Evolutionary conservation across 345 rosid genomes (phyloP), one percentile per base, ranked within the genome.

Genomic region (Hibiscus mutabilis): DNA sequence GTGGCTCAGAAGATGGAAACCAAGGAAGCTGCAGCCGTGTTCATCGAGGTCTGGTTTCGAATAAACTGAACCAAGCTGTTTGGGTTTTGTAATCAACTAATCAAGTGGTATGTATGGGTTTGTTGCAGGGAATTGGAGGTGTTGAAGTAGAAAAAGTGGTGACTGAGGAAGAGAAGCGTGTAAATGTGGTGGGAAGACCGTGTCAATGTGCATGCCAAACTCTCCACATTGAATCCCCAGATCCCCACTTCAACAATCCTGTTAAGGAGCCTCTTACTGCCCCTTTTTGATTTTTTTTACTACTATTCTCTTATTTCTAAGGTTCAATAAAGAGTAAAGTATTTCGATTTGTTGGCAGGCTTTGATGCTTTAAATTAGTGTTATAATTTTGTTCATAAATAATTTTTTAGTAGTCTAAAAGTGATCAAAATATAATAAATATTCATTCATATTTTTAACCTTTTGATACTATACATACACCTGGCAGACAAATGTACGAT

Each of bases 1-100:
- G 73, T 18, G 42, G 73, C 29, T 47, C 74, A 71, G 40, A 60
- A 60, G 57, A n/a, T 11, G 66, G 74, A 71, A 12, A 5, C 37
- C 27, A 71, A 33, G 12, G 66, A 70, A 71, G 58, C 55, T 24
- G 25, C 66, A 7, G 24, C 66, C 53, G 60, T 27, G 8, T 44
- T 71, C 65, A 16, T 44, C 16, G 16, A 59, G 74, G 74, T 60
- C 12, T 27, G 70, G 21, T 46, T 19, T 21, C 15, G 35, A 62
- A 10, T 12, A 37, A 24, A 29, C 35, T 24, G 6, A 22, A 37
- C 40, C 40, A 35, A 35, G 40, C 6, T 35, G 40, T 35, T 35
- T 35, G 7, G 40, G 1, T 35, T 35, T 35, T 35, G 40, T n/a
- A n/a, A n/a, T n/a, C n/a, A n/a, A n/a, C n/a, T 35, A 35, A 6